A percentile compares a stretch with the other conserved stretches of the same genome.
phyloP scores from a whole-genome alignment of 306 rosid species.

The Carpinus viminea region DNA sequence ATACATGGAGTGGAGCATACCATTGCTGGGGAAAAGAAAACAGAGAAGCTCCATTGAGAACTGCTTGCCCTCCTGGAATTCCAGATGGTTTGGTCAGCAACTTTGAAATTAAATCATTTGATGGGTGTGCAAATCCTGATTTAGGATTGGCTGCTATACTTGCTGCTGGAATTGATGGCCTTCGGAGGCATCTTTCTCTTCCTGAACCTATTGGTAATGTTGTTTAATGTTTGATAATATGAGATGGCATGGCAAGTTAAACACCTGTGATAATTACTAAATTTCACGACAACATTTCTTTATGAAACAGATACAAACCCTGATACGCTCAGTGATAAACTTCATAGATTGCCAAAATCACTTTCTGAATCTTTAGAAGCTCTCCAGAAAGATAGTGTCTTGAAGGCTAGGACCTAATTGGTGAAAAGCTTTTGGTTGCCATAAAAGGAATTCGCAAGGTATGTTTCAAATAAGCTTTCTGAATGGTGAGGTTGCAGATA shows the following conservation, averaged over 20 bases:
- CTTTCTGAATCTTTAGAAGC: slow-evolving; percentile 83
- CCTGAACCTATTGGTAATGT: slow-evolving; percentile 83
- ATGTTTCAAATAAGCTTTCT: slow-evolving; percentile 10
- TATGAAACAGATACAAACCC: slow-evolving; percentile 67
- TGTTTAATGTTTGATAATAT: slow-evolving; percentile 6
- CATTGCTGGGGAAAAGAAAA: slow-evolving; percentile 95
- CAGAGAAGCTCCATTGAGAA: slow-evolving; percentile 82
- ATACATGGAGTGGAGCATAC: slow-evolving; percentile 92
- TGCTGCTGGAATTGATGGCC: slow-evolving; percentile 95
- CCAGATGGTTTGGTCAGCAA: slow-evolving; percentile 67
- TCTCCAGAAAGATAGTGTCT: slow-evolving; percentile 53
- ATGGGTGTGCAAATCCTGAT: slow-evolving; percentile 91
- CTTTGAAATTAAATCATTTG: slow-evolving; percentile 86
- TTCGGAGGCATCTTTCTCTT: slow-evolving; percentile 69
- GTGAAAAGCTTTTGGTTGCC: slow-evolving; percentile 61
- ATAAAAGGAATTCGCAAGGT: slow-evolving; percentile 84
- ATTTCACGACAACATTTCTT: background rate
- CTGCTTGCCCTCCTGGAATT: slow-evolving; percentile 83
- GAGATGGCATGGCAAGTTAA: background rate
- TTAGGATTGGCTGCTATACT: slow-evolving; percentile 78
- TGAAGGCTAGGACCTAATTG: slow-evolving; percentile 54
- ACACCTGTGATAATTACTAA: background rate
- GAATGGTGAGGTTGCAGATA: background rate
- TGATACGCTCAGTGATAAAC: slow-evolving; percentile 34
- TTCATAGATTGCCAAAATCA: slow-evolving; percentile 68